Base-by-base conservation (phyloP, 108 stramenopile genomes). In the Pseudonitzschia pungens region DNA sequence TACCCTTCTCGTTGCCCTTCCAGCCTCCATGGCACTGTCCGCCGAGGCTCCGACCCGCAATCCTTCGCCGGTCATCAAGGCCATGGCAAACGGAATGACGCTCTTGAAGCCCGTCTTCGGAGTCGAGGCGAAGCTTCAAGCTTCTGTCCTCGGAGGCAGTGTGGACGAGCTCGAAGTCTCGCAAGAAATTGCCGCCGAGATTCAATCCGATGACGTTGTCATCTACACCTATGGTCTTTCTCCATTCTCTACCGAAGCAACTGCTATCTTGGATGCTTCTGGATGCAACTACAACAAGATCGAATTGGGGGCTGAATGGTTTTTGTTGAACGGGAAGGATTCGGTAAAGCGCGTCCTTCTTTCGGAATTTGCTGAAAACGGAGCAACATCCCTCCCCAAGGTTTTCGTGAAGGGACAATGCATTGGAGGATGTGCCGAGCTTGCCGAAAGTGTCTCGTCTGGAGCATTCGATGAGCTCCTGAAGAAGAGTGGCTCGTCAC, bases 261-360 rank as follows among this genome's bases (percentile, higher is more conserved):
- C 85, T 10, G 60, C 76, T 21, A 80, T 91, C 28, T 75, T 91
- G 51, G 85, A 91, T 18, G 45, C 50, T 14, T 74, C 83, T 15
- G 85, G 81, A 2, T 84, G 76, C 60, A 78, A 84, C 26, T 91
- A 80, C 53, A 79, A 55, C 21, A 74, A 82, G 20, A 80, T 84
- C 62, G 84, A 91, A 68, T 48, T 91, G 0, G 90, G 90, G 22
- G 68, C 69, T 14, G 90, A 89, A 71, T 91, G 90, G 90, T 91
- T 91, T 45, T 70, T 85, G 21, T 71, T 91, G 26, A 83, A 82
- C 53, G 86, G 84, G 57, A 74, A 77, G 29, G 84, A 64, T 14
- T 84, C 86, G 12, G 86, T 76, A 40, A 78, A 63, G n/a, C 75
- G 90, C 15, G 87, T 87, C 0, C 75, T 75, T 50, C 70, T 91